These are phyloP conservation scores for Fusarium sulawesiense DNA, from an alignment of 2,329 filamentous ascomycete species.

Conservation along the genomic window DNA sequence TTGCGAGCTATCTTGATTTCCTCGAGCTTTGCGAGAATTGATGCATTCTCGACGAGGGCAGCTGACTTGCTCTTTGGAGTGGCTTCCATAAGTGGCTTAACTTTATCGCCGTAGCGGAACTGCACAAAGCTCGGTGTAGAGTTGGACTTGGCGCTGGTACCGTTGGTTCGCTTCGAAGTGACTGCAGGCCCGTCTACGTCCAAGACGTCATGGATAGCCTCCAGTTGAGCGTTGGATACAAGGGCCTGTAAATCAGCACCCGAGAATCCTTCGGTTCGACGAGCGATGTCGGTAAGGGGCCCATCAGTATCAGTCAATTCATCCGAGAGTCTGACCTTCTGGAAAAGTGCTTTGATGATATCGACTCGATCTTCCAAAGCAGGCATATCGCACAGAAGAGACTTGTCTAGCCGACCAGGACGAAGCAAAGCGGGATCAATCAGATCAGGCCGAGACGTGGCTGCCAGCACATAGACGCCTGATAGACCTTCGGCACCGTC, in stretches of 20 bases:
- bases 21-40: slow-evolving; percentile 83
- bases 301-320: slow-evolving; percentile 69
- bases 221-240: slow-evolving; percentile 94
- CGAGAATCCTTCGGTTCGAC: slow-evolving; percentile 86
- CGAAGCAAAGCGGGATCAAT: slow-evolving; percentile 94
- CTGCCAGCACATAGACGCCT: slow-evolving; percentile 95
- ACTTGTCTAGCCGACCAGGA: slow-evolving; percentile 94
- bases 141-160: slow-evolving; percentile 47
- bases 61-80: slow-evolving; percentile 63
- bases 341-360: slow-evolving; percentile 85
- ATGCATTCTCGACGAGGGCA: slow-evolving; percentile 78
- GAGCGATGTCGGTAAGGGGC: slow-evolving; percentile 78
- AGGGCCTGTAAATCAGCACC: slow-evolving; percentile 95
- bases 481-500: slow-evolving; percentile 95
- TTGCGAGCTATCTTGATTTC: slow-evolving; percentile 79
- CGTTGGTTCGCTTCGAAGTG: slow-evolving; percentile 50
- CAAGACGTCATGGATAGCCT: slow-evolving; percentile 94
- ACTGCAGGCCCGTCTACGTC: slow-evolving; percentile 63
- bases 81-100: slow-evolving; percentile 56
- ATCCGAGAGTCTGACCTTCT: slow-evolving; percentile 79
- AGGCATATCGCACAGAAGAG: slow-evolving; percentile 90
- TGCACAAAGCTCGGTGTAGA: slow-evolving; percentile 74
- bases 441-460: slow-evolving; percentile 90
- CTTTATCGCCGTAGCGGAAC: slow-evolving; percentile 80
- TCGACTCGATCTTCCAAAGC: slow-evolving; percentile 83